Evolutionary conservation across 331 rosid genomes (phyloP), one percentile per base, ranked within the genome.

Genomic region (Rosa hybrid): DNA sequence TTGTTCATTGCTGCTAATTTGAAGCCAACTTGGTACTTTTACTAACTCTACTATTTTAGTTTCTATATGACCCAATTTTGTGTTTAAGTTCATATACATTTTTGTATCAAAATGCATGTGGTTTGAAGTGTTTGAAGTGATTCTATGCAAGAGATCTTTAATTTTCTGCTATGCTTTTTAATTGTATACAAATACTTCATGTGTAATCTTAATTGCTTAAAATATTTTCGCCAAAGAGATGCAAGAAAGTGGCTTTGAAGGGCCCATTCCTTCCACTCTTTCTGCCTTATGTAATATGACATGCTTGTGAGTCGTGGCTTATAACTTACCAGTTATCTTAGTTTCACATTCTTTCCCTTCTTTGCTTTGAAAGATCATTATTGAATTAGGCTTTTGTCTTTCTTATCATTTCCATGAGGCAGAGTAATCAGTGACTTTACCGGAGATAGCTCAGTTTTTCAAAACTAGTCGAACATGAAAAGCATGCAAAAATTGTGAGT

Each of bases 1-100:
- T 50, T 93, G 46, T 95, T 91, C 50, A 87, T 91, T 8, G 99
- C 99, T 75, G 98, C 97, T 12, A 95, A 95, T 80, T 87, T 93
- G 90, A 89, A 82, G 83, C 94, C 99, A 27, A 27, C 30, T 82
- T 95, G 99, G 99, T 95, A 85, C 78, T 77, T 30, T 42, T 59
- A 46, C 63, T 46, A 7, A 62, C 34, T 21, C 39, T 34, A 0
- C 39, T 3, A 0, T 34, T 34, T 34, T 0, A 34, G 39, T 34
- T 59, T 1, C 18, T 42, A 14, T n/a, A 1, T 57, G 2, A 57
- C 27, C 9, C 25, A n/a, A 1, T 59, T 23, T 0, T 39, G 8
- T 56, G 4, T 20, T 0, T 27, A 27, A 27, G 30, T 27, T 27
- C 30, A 27, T 27, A 27, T 27, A 27, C 30, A 27, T 27, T 27